Percentiles rank a stretch among this genome's conserved stretches.
phyloP scores from a whole-genome alignment of 1,284 basidiomycete species.

The Lignosus rhinocerotis region DNA sequence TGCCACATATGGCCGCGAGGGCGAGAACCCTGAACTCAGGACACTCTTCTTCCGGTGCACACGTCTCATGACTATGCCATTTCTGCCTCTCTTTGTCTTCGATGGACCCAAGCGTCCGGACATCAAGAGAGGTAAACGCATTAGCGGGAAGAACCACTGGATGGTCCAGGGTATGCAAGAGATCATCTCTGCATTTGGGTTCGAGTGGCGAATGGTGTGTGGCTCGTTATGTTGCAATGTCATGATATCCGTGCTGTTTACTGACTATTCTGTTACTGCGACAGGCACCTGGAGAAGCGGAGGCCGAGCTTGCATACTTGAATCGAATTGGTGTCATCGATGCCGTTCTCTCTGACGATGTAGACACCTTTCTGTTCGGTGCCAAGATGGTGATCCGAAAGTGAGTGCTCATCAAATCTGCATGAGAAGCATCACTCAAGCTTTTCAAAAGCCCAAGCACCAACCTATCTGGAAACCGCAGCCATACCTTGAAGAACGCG shows the following conservation, averaged over 20 bases:
- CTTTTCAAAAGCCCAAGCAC: constrained; percentile 60
- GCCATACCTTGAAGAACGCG: constrained; percentile 59
- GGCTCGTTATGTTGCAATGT: not conserved
- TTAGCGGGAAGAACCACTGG: constrained; percentile 63
- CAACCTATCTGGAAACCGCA: constrained; percentile 68
- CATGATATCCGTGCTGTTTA: not conserved
- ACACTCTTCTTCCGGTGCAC: constrained; percentile 78
- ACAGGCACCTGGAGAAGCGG: constrained; percentile 92
- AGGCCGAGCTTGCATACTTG: constrained; percentile 92
- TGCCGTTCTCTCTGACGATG: constrained; percentile 90
- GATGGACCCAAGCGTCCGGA: constrained; percentile 87
- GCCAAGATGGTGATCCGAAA: constrained; percentile 81
- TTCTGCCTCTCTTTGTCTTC: constrained; percentile 91
- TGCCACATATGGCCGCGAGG: constrained; percentile 70
- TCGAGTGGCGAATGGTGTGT: constrained; percentile 79
- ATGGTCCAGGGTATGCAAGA: constrained; percentile 72
- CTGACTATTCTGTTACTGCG: not conserved
- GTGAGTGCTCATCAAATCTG: constrained; percentile 36
- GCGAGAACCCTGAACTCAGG: constrained; percentile 76
- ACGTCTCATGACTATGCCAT: constrained; percentile 73
- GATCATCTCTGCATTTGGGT: constrained; percentile 87
- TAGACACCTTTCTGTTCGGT: constrained; percentile 91
- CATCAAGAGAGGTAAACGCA: constrained; percentile 79
- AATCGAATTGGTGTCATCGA: constrained; percentile 84
- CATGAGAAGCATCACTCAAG: constrained; percentile 25